A percentile compares a stretch with the other conserved stretches of the same genome.
Evolutionary conservation across 208 protist species (phyloP).

Genomic region (Ichthyophonus hoferi): DNA sequence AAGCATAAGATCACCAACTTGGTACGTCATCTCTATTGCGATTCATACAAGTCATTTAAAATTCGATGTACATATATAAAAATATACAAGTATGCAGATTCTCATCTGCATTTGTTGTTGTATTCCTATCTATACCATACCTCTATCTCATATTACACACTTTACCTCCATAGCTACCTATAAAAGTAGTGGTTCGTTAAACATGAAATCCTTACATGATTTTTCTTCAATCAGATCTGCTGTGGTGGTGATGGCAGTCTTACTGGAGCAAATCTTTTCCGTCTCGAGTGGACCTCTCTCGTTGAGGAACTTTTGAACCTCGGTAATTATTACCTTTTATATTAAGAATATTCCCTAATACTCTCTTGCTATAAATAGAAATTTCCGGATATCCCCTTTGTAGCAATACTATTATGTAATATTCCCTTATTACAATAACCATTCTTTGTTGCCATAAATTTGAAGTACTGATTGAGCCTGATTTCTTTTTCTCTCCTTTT

Average conservation of each 20-base stretch:
- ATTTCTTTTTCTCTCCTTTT: no score
- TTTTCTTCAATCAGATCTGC: no score
- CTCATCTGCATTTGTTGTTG: no score
- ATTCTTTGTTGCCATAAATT: neutral
- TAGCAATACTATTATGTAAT: no score
- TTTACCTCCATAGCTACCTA: neutral
- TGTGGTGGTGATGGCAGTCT: slow-evolving; percentile 64
- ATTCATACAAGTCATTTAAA: neutral
- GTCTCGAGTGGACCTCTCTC: slow-evolving; percentile 46
- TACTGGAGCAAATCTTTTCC: slow-evolving; percentile 58
- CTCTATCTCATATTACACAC: neutral
- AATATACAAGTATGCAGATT: no score
- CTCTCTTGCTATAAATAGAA: no score
- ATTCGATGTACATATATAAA: neutral
- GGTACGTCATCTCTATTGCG: slow-evolving; percentile 13
- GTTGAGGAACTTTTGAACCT: slow-evolving; percentile 45
- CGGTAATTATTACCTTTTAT: no score
- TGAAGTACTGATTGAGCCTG: no score
- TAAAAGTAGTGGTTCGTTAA: neutral
- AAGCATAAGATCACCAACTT: slow-evolving; percentile 54
- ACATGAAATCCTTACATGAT: no score
- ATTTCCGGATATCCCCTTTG: no score
- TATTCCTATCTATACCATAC: no score
- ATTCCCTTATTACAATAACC: neutral
- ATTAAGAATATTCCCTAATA: neutral